Evolutionary conservation across 352 stramenopile species (phyloP).

Genomic region (Pythium dissimile): DNA sequence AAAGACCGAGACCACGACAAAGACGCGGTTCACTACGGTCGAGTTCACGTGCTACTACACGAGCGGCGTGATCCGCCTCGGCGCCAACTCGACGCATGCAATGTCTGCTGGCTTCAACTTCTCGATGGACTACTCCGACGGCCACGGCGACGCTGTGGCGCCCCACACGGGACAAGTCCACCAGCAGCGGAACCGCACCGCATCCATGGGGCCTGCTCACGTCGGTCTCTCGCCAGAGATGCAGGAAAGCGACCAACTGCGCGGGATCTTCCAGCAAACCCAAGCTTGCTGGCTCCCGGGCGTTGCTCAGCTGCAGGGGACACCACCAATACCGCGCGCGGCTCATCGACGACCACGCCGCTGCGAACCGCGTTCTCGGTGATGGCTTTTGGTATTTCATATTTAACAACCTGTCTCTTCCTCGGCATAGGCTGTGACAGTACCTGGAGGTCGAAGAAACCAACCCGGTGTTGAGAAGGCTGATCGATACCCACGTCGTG

Average conservation of each 20-base stretch:
- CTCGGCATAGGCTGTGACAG: slow-evolving; percentile 17
- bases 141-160: slow-evolving; percentile 28
- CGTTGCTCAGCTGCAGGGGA: slow-evolving; percentile 12
- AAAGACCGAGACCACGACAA: slow-evolving; percentile 17
- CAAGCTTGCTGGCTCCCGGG: slow-evolving; percentile 16
- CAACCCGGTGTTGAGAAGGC: slow-evolving; percentile 21
- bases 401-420: slow-evolving; percentile 33
- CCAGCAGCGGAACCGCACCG: slow-evolving; percentile 25
- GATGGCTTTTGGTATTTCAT: slow-evolving; percentile 52
- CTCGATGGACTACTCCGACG: slow-evolving; percentile 39
- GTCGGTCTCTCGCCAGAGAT: slow-evolving; percentile 30
- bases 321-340: slow-evolving; percentile 25
- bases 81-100: slow-evolving; percentile 5
- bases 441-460: slow-evolving; percentile 28
- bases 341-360: slow-evolving; percentile 19
- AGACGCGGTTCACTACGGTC: slow-evolving; percentile 26
- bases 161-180: slow-evolving; percentile 32
- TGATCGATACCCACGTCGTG: slow-evolving; percentile 16
- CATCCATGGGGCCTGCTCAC: slow-evolving; percentile 25
- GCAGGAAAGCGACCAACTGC: slow-evolving; percentile 27
- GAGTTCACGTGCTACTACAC: slow-evolving; percentile 36
- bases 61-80: slow-evolving; percentile 17
- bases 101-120: slow-evolving; percentile 46
- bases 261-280: slow-evolving; percentile 26
- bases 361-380: slow-evolving; percentile 28